Base-by-base conservation (phyloP, 352 stramenopile species). In the Elongisporangium undulatum region DNA sequence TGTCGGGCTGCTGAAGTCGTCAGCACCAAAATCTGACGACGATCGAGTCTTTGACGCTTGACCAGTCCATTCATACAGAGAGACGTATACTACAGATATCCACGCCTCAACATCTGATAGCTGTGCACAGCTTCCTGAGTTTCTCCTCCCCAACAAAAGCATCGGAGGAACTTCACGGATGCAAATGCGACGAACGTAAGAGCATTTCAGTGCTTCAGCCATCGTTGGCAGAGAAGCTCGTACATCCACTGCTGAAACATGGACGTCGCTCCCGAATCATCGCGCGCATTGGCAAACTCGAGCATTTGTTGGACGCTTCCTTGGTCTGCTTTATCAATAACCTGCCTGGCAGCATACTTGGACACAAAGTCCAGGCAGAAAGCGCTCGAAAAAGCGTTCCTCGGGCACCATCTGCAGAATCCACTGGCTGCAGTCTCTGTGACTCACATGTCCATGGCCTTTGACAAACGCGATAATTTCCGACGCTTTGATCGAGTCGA, bases 161-260 rank as follows among this genome's bases (percentile, higher is more conserved):
- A n/a, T n/a, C n/a, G n/a, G n/a, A n/a, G n/a, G n/a, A n/a, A n/a
- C n/a, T n/a, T n/a, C n/a, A n/a, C 3, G 7, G 7, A 34, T 34
- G 24, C 7, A 34, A 34, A 34, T 34, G 7, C 20, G 50, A 26
- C 13, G 20, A 20, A 12, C 53, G 16, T 4, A 29, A 16, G 20
- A 63, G 4, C 16, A 22, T 49, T 23, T 17, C 19, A 20, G 24
- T 9, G 3, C 7, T 21, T 59, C n/a, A 66, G 53, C 53, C 60
- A 66, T 66, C 17, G 50, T 13, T 58, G 54, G 50, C 61, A 67
- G 1, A 67, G 49, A 53, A 62, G 56, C 23, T 69, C 49, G 45
- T 66, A 66, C 26, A 62, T 59, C 29, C 23, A 60, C 19, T 50
- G 22, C 41, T 50, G 58, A 62, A 59, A 22, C 8, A 60, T 53